Percentiles rank a stretch among this genome's conserved stretches.
phyloP scores from a whole-genome alignment of 352 stramenopile species.

The Hyaloperonospora brassicae region DNA sequence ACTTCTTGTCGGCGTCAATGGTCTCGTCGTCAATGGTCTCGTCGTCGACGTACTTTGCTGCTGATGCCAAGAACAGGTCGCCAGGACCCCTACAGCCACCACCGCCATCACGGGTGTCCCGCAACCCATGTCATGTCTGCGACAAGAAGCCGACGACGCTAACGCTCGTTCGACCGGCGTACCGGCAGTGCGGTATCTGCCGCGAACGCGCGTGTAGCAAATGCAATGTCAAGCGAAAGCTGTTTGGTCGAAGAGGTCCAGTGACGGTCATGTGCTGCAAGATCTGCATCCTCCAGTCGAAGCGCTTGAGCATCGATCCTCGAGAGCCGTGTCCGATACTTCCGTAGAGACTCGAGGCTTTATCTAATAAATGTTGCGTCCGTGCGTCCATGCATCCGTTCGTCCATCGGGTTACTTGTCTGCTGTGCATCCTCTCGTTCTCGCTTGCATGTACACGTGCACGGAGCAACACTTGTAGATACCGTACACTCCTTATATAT shows the following conservation, averaged over 20 bases:
- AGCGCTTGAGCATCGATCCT: slow-evolving; percentile 27
- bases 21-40: slow-evolving; percentile 20
- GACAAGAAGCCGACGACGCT: slow-evolving; percentile 16
- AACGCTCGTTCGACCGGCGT: slow-evolving; percentile 18
- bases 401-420: too few species aligned
- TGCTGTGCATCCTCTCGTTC: too few species aligned
- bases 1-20: slow-evolving; percentile 15
- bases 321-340: slow-evolving; percentile 34
- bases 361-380: not conserved
- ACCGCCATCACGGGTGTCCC: not conserved
- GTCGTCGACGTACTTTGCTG: slow-evolving; percentile 7
- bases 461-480: too few species aligned
- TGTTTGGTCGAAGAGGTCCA: slow-evolving; percentile 24
- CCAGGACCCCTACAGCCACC: not conserved
- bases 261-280: slow-evolving; percentile 33
- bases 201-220: slow-evolving; percentile 26
- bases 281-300: slow-evolving; percentile 33
- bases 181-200: slow-evolving; percentile 32
- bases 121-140: slow-evolving; percentile 18
- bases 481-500: too few species aligned
- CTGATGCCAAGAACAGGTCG: slow-evolving; percentile 5
- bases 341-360: not conserved
- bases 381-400: too few species aligned
- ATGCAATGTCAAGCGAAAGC: slow-evolving; percentile 33
- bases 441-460: too few species aligned